Conservation (phyloP, 495 filamentous ascomycete species). For the Penicillium silybi region DNA sequence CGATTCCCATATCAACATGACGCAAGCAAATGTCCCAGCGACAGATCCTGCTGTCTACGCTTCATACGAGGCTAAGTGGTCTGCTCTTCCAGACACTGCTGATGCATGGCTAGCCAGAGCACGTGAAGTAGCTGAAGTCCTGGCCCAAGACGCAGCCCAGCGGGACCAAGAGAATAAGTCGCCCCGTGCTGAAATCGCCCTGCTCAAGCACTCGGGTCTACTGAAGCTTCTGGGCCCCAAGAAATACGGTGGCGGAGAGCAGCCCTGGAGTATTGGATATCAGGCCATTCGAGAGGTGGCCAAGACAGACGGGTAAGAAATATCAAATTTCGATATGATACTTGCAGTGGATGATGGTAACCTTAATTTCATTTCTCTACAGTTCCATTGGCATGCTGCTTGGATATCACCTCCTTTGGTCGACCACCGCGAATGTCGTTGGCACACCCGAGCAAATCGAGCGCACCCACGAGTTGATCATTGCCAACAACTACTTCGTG, state of each 20-base stretch:
- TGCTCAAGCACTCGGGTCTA: conserved; percentile 56
- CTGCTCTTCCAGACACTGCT: conserved; percentile 38
- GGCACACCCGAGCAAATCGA: conserved; percentile 53
- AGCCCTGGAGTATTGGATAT: conserved; percentile 54
- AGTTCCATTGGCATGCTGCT: conserved; percentile 55
- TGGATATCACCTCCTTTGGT: conserved; percentile 61
- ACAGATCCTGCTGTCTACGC: conserved; percentile 52
- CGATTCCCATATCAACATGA: conserved; percentile 6
- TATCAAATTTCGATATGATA: no score
- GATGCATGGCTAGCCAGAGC: conserved; percentile 51
- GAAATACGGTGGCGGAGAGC: conserved; percentile 54
- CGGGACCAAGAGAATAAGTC: conserved; percentile 55
- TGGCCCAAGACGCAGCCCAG: conserved; percentile 47
- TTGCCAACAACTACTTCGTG: conserved; percentile 57
- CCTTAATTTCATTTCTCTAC: background rate
- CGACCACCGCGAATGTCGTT: conserved; percentile 51
- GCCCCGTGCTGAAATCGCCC: conserved; percentile 49
- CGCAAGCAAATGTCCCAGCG: conserved; percentile 18
- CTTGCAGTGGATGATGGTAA: no score
- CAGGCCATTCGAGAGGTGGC: conserved; percentile 56
- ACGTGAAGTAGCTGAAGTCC: conserved; percentile 47
- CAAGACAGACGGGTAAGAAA: conserved; percentile 50
- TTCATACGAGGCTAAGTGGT: conserved; percentile 43
- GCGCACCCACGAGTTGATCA: conserved; percentile 48
- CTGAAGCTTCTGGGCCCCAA: conserved; percentile 51